These are phyloP conservation scores for Colletotrichum incanum DNA, from an alignment of 2,329 filamentous ascomycete genomes.

Conservation along the genomic window DNA sequence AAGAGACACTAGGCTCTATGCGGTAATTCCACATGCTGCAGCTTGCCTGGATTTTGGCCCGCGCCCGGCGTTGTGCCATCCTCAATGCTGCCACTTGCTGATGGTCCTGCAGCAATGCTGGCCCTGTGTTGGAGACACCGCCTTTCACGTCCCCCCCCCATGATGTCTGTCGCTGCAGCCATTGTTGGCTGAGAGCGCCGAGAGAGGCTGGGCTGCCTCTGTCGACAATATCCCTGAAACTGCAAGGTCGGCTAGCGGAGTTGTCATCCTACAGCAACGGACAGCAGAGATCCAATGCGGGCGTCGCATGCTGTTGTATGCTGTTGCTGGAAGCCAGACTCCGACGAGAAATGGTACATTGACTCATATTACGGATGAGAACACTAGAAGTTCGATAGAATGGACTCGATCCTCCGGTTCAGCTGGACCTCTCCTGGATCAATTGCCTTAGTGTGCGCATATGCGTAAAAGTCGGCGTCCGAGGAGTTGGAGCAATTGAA, in stretches of 20 bases:
- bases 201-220: conserved; percentile 14
- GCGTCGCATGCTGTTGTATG: not conserved
- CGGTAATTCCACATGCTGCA: conserved; percentile 41
- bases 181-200: conserved; percentile 22
- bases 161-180: conserved; percentile 4
- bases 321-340: conserved; percentile 3
- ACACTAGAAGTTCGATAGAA: not conserved
- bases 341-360: conserved; percentile 11
- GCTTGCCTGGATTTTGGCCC: conserved; percentile 35
- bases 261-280: conserved; percentile 11
- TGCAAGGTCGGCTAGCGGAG: conserved; percentile 5
- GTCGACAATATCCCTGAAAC: conserved; percentile 10
- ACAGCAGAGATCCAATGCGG: not conserved
- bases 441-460: not conserved
- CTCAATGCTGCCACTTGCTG: conserved; percentile 15
- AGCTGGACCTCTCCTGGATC: not conserved
- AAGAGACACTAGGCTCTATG: conserved; percentile 16
- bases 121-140: conserved; percentile 34
- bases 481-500: not conserved
- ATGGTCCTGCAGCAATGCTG: conserved; percentile 23
- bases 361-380: conserved; percentile 3
- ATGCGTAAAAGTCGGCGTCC: not conserved
- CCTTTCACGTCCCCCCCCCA: conserved; percentile 12
- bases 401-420: conserved; percentile 1
- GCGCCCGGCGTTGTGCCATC: conserved; percentile 23